Evolutionary conservation across 139 green algal genomes (phyloP).

Genomic region (Auxenochlorella pyrenoidosa): DNA sequence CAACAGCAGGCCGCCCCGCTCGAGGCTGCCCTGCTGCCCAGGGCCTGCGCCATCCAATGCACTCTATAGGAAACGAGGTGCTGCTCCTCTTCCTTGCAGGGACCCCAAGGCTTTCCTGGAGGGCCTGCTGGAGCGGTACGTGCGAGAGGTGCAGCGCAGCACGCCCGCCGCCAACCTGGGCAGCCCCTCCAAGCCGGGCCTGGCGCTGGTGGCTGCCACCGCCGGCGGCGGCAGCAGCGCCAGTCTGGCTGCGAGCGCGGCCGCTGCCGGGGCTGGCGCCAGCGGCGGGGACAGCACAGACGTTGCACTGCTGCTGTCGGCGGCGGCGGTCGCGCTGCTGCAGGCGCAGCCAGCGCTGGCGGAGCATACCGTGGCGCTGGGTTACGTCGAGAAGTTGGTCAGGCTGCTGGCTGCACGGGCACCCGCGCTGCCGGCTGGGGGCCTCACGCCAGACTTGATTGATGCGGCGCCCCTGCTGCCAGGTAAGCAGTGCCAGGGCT

Average conservation of each 20-base stretch:
- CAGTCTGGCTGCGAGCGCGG: not conserved
- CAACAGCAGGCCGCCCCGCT: too few species aligned
- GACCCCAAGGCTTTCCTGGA: constrained; percentile 71
- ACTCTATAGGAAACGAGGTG: not conserved
- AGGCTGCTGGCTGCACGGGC: constrained; percentile 46
- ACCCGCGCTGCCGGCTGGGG: constrained; percentile 8
- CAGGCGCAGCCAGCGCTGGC: constrained; percentile 64
- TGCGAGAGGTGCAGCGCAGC: constrained; percentile 14
- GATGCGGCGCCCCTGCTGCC: constrained; percentile 18
- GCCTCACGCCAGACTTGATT: not conserved
- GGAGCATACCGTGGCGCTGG: constrained; percentile 74
- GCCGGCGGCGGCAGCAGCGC: not conserved
- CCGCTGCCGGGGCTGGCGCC: not conserved
- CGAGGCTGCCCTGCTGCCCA: too few species aligned
- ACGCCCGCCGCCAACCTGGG: not conserved
- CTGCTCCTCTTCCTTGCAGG: not conserved
- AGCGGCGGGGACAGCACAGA: not conserved
- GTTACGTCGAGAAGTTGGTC: constrained; percentile 72
- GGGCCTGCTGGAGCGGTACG: constrained; percentile 74
- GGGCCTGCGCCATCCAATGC: too few species aligned
- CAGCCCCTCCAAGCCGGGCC: constrained; percentile 23
- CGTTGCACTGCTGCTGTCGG: constrained; percentile 69
- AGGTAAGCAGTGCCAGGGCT: not conserved
- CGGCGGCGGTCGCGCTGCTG: constrained; percentile 75
- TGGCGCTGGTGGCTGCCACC: not conserved